A percentile compares a stretch with the other conserved stretches of the same genome.
phyloP scores from a whole-genome alignment of 169 alveolate species.

The Plasmodium billcollinsi region DNA sequence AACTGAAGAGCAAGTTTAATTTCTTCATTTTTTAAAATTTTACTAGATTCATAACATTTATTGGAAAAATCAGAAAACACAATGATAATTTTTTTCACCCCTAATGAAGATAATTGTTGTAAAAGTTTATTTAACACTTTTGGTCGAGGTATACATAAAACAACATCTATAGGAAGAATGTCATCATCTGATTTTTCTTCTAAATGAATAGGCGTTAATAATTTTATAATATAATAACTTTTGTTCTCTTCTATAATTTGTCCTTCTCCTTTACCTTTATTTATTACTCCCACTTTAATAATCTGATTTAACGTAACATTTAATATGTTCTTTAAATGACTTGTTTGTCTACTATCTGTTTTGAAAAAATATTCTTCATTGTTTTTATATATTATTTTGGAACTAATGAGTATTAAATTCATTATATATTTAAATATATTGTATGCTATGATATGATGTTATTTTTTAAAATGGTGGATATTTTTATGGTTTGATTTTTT shows the following conservation, averaged over 20 bases:
- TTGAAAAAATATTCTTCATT: conserved; percentile 40
- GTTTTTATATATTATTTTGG: conserved; percentile 25
- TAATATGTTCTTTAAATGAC: conserved; percentile 61
- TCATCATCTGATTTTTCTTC: conserved; percentile 33
- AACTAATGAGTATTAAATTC: conserved; percentile 59
- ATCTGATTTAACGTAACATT: conserved; percentile 37
- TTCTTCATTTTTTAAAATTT: conserved; percentile 67
- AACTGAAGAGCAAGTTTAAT: conserved; percentile 70
- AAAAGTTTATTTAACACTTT: conserved; percentile 37
- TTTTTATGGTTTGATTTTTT: too few species aligned
- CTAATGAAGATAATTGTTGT: conserved; percentile 67
- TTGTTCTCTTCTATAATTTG: conserved; percentile 24
- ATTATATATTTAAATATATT: neutral
- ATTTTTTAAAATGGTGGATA: too few species aligned
- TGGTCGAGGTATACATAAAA: conserved; percentile 70
- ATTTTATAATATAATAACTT: conserved; percentile 24
- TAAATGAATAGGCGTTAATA: conserved; percentile 59
- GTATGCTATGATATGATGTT: too few species aligned
- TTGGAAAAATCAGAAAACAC: conserved; percentile 69
- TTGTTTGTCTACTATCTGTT: conserved; percentile 69
- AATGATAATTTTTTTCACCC: conserved; percentile 63
- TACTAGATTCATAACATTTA: conserved; percentile 70
- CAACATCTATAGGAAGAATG: conserved; percentile 55
- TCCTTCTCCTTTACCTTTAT: conserved; percentile 76
- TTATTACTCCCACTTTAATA: conserved; percentile 65